Conservation (phyloP, 257 asterid species). For the Solanum gandarillasii region DNA sequence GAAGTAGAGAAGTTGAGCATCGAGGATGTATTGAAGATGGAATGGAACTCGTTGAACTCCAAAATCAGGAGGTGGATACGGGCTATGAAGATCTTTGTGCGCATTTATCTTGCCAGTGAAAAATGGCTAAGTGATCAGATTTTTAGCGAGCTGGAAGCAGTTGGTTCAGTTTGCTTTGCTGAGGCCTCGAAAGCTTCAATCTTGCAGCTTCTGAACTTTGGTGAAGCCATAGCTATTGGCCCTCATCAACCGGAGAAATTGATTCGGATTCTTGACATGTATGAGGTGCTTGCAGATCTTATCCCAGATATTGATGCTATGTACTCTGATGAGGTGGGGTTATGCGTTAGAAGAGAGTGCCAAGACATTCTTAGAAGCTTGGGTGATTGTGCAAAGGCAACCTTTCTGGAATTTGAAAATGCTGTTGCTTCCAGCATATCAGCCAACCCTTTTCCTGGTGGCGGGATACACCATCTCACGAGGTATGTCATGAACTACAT, state of each 20-base stretch:
- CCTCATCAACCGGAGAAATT: conserved; percentile 81
- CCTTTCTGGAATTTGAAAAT: conserved; percentile 70
- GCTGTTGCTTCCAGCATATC: conserved; percentile 61
- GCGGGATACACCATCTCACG: conserved; percentile 79
- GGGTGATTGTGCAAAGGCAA: conserved; percentile 63
- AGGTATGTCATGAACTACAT: conserved; percentile 84
- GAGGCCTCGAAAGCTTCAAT: conserved; percentile 67
- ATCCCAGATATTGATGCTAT: conserved; percentile 40
- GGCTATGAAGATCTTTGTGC: conserved; percentile 76
- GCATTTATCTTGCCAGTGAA: conserved; percentile 71
- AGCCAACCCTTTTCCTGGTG: conserved; percentile 50
- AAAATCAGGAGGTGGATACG: conserved; percentile 85
- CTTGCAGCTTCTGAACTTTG: conserved; percentile 63
- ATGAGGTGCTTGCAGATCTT: conserved; percentile 70
- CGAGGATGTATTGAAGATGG: conserved; percentile 86
- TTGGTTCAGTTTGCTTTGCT: conserved; percentile 37
- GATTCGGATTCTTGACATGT: conserved; percentile 78
- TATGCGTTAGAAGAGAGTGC: conserved; percentile 43
- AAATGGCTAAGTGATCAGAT: conserved; percentile 72
- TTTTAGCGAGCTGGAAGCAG: conserved; percentile 54
- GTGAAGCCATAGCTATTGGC: conserved; percentile 75
- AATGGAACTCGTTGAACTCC: conserved; percentile 62
- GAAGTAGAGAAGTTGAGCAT: conserved; percentile 76
- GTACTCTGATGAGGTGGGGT: conserved; percentile 42
- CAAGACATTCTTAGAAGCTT: conserved; percentile 43